Evolutionary conservation across 805 yeast genomes (phyloP), one percentile per base, ranked within the genome.

Genomic region (Teunomyces pallodes): DNA sequence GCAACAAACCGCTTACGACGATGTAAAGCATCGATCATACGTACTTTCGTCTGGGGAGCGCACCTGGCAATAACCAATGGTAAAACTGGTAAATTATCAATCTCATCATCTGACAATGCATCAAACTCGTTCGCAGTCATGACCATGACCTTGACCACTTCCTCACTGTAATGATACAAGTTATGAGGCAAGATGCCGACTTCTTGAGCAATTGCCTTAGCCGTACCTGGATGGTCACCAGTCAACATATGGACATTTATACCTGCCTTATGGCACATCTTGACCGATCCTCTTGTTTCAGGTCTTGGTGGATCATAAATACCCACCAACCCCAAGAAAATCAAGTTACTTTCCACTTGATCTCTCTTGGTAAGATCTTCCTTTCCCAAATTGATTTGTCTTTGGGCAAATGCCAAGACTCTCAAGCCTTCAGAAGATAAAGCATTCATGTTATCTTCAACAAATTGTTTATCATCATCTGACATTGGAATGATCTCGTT

Each of bases 31-130:
- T 86, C 90, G 57, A 87, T 85, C 84, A 87, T 82, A 54, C 90
- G 75, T 13, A 86, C 92, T 63, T 87, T 86, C 17, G 91, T 86
- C 62, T 83, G 85, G 2, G 92, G 94, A 4, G 92, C 87, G 69
- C 92, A 87, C 52, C 94, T 74, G 3, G 94, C 94, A 67, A 87
- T 82, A 27, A 86, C 94, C 45, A 86, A 70, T 1, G 92, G 92
- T 44, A 86, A 69, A 7, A 82, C 83, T 1, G 90, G 89, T 42
- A 70, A 62, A 1, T 57, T 58, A 57, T 86, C 92, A 54, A 87
- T 75, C 56, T 85, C 75, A 1, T 71, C 80, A 47, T 86, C 88
- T 2, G 75, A 50, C 46, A 86, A 70, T 3, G 74, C 72, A 61
- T 86, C 92, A 67, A 86, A 87, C 51, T 86, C 83, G 45, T 74